Evolutionary conservation across 768 basidiomycete genomes (phyloP), one percentile per base, ranked within the genome.

Genomic region (Ramaria rubella): DNA sequence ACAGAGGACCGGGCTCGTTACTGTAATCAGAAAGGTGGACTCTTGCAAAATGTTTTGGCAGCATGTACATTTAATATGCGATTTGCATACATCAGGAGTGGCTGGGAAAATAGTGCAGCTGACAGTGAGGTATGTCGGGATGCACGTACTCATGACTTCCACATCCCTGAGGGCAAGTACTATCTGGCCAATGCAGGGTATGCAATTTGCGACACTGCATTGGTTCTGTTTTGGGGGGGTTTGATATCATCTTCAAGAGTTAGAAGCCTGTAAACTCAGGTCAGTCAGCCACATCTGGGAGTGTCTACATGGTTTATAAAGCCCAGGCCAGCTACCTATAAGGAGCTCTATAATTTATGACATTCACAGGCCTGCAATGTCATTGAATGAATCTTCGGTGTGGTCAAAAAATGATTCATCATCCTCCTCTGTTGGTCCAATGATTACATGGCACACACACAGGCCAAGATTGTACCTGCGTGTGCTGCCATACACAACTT

Each of bases 31-130:
- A 70, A 69, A 44, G 62, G 67, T 12, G 15, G 26, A 5, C 54
- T 67, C 0, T 63, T 59, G 9, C 67, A 68, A 52, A 72, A 74
- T 59, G 60, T 64, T 31, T 65, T 71, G 33, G 68, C 68, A 0
- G 61, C 43, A 4, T 70, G 55, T 43, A 55, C 46, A 17, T 68
- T 65, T n/a, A 57, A 58, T 24, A 51, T 69, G 44, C 19, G 40
- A 4, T 72, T 72, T 52, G 23, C 34, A 11, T 72, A 70, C 57
- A 51, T 69, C 23, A 55, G 69, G 0, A 42, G n/a, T n/a, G n/a
- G n/a, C n/a, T n/a, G n/a, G n/a, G n/a, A n/a, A n/a, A n/a, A n/a
- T n/a, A n/a, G n/a, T n/a, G n/a, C n/a, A n/a, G n/a, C n/a, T n/a
- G n/a, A n/a, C n/a, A n/a, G n/a, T n/a, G n/a, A n/a, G n/a, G 33